Evolutionary conservation across 495 filamentous ascomycete genomes (phyloP).

Genomic region (Tuber umbilicatum): DNA sequence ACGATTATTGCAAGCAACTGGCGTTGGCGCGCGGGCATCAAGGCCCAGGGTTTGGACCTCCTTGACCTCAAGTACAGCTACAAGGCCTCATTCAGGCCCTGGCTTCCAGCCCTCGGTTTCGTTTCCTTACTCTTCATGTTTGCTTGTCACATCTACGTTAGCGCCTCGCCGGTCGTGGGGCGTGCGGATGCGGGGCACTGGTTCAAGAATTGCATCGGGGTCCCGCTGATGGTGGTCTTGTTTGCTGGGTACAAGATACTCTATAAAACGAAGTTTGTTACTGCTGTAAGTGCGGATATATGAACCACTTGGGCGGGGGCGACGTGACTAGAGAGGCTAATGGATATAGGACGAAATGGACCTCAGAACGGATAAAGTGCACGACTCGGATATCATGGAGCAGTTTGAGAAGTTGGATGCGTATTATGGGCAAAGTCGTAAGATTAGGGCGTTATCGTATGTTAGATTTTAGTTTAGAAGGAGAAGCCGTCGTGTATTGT

Average conservation of each 20-base stretch:
- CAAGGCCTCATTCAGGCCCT: slow-evolving; percentile 16
- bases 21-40: slow-evolving; percentile 28
- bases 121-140: slow-evolving; percentile 24
- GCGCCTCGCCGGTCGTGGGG: slow-evolving; percentile 18
- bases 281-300: slow-evolving; percentile 6
- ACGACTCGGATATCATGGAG: slow-evolving; percentile 14
- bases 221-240: slow-evolving; percentile 15
- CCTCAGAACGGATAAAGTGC: slow-evolving; percentile 13
- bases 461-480: slow-evolving; percentile 14
- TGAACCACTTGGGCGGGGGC: neutral
- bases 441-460: slow-evolving; percentile 18
- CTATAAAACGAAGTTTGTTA: slow-evolving; percentile 9
- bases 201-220: slow-evolving; percentile 23
- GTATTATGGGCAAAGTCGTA: slow-evolving; percentile 17
- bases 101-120: slow-evolving; percentile 20
- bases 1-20: slow-evolving; percentile 26
- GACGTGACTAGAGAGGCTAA: neutral
- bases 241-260: slow-evolving; percentile 15
- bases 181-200: neutral
- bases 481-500: slow-evolving; percentile 3
- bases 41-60: slow-evolving; percentile 18
- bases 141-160: slow-evolving; percentile 22
- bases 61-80: slow-evolving; percentile 23
- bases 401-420: slow-evolving; percentile 18
- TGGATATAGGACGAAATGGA: slow-evolving; percentile 14